Percentiles rank a stretch among this genome's conserved stretches.
Conservation (phyloP, 1,284 basidiomycete species). For the Rhodotorula glutinis region DNA sequence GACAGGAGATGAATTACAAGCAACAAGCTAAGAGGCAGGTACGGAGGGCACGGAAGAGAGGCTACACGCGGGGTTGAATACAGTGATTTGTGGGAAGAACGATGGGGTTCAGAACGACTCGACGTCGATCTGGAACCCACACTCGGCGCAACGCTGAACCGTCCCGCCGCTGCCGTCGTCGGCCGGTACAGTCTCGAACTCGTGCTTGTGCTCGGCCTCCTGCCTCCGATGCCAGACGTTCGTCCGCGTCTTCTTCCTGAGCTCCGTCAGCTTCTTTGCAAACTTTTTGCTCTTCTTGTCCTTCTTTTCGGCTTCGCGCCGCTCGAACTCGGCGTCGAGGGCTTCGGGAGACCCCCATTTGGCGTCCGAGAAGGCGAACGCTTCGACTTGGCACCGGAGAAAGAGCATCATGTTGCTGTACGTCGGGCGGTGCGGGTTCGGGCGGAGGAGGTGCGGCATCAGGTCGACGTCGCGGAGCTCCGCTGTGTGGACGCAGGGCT, state of each 20-base stretch:
- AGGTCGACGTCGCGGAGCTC: slow-evolving; percentile 89
- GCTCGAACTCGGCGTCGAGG: slow-evolving; percentile 82
- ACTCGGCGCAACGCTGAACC: slow-evolving; percentile 71
- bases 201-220: slow-evolving; percentile 82
- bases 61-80: not conserved
- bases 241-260: slow-evolving; percentile 79
- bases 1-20: not conserved
- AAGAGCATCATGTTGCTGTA: slow-evolving; percentile 99
- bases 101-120: slow-evolving; percentile 62
- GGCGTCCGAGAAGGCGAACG: slow-evolving; percentile 77
- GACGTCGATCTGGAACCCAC: slow-evolving; percentile 81
- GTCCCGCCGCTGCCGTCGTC: slow-evolving; percentile 56
- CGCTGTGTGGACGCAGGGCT: slow-evolving; percentile 53
- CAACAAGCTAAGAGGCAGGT: not conserved
- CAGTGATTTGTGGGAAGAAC: no score
- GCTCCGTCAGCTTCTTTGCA: slow-evolving; percentile 74
- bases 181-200: slow-evolving; percentile 59
- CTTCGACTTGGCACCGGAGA: slow-evolving; percentile 88
- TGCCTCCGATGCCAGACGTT: slow-evolving; percentile 82
- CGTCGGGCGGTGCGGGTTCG: slow-evolving; percentile 94
- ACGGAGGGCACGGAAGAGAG: no score
- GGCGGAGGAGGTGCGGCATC: slow-evolving; percentile 88
- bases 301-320: slow-evolving; percentile 75
- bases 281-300: slow-evolving; percentile 91
- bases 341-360: slow-evolving; percentile 96